Evolutionary conservation across 2,329 filamentous ascomycete genomes (phyloP).

Genomic region (Emergomyces pasteurianus): DNA sequence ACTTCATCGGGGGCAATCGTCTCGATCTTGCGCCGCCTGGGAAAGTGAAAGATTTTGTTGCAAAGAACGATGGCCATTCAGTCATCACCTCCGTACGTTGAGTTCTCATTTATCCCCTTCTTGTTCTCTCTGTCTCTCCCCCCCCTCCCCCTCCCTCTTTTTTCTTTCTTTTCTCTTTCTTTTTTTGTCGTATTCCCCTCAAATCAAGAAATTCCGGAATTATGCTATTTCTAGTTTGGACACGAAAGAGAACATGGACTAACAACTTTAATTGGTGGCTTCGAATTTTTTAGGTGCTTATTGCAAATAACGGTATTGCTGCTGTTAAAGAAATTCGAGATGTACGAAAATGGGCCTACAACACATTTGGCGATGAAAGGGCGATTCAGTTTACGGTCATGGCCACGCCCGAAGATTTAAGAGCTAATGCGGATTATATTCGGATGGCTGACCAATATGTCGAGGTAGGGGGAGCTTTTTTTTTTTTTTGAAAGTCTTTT

Average conservation of each 20-base stretch:
- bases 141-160: not conserved
- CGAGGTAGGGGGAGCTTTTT: conserved; percentile 43
- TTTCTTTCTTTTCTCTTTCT: too few relatives aligned
- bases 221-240: not conserved
- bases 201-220: not conserved
- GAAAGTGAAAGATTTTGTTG: conserved; percentile 93
- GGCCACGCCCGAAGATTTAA: conserved; percentile 95
- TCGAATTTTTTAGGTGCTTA: conserved; percentile 64
- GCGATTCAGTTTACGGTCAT: conserved; percentile 99
- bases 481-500: not conserved
- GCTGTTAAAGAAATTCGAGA: conserved; percentile 99
- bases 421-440: conserved; percentile 98
- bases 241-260: not conserved
- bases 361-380: conserved; percentile 95
- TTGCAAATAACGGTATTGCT: conserved; percentile 99
- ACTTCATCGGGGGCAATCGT: conserved; percentile 94
- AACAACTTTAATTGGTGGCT: not conserved
- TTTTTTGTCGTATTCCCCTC: too few relatives aligned
- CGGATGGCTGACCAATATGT: conserved; percentile 99
- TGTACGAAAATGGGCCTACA: conserved; percentile 99
- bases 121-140: not conserved
- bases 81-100: conserved; percentile 88
- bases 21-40: conserved; percentile 69
- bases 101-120: not conserved
- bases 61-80: conserved; percentile 80